phyloP scores from a whole-genome alignment of 192 early-diverging fungal genomes.

The Gamsiella multidivaricata region DNA sequence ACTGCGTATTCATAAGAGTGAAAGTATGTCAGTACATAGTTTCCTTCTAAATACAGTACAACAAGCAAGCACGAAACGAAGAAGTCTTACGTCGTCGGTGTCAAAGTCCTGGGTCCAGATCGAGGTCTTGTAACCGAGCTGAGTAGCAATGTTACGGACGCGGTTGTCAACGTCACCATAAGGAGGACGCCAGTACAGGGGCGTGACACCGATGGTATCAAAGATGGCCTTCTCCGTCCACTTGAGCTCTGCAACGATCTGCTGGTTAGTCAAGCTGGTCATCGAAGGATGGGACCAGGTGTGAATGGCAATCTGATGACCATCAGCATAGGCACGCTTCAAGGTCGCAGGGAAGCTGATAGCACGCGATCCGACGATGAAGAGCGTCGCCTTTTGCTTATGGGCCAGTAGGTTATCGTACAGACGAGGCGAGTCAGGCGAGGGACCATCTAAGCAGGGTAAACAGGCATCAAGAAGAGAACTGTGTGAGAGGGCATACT shows the following conservation, averaged over 20 bases:
- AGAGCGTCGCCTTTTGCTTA: slow-evolving; percentile 64
- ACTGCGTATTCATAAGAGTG: slow-evolving; percentile 18
- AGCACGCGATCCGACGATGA: slow-evolving; percentile 63
- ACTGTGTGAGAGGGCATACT: background rate
- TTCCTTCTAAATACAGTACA: background rate
- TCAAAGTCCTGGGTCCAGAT: slow-evolving; percentile 65
- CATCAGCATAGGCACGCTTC: slow-evolving; percentile 59
- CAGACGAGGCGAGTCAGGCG: slow-evolving; percentile 54
- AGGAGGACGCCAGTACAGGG: slow-evolving; percentile 63
- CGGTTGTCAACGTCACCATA: slow-evolving; percentile 64
- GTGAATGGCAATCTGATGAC: slow-evolving; percentile 63
- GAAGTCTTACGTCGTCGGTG: slow-evolving; percentile 56
- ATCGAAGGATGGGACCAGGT: slow-evolving; percentile 71
- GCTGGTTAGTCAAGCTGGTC: slow-evolving; percentile 57
- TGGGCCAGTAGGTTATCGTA: slow-evolving; percentile 56
- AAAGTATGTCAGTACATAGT: background rate
- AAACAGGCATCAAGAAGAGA: background rate
- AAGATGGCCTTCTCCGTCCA: slow-evolving; percentile 73
- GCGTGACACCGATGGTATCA: slow-evolving; percentile 61
- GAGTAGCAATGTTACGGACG: slow-evolving; percentile 61
- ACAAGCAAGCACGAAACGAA: background rate
- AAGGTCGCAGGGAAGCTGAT: slow-evolving; percentile 57
- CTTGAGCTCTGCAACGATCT: slow-evolving; percentile 71
- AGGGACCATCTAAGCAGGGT: slow-evolving; percentile 57
- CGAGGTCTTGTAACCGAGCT: slow-evolving; percentile 61